Evolutionary conservation across 2,329 filamentous ascomycete genomes (phyloP), one percentile per base, ranked within the genome.

Genomic region (Fusarium sp.): DNA sequence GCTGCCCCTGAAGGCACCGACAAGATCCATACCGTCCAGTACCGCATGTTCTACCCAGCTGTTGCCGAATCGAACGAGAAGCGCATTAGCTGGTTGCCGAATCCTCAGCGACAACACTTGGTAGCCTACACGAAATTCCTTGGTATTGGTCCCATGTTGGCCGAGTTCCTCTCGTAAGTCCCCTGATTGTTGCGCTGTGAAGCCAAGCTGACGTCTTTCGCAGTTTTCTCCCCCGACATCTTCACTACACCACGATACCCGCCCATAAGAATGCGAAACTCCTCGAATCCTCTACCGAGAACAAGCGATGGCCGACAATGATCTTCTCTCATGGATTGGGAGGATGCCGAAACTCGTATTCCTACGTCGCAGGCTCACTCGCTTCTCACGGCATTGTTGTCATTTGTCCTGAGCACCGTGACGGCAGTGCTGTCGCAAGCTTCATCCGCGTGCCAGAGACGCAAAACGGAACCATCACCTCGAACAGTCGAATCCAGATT

Each of bases 281-380:
- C 9, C 84, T 89, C 75, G 62, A 82, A 60, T 74, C 87, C 60
- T 73, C 80, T 13, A 79, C 82, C 5, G 74, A 81, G 6, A 79
- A 81, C 60, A 80, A 83, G 56, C 82, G 88, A 80, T 96, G 92
- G 90, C 93, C 93, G 0, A 91, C 93, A 1, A 89, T 93, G 82
- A 83, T 97, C 65, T 96, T 97, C 79, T 96, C 92, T 2, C 93
- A 97, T 75, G 93, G 93, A 1, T 83, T 97, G 2, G 93, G 92
- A 37, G 93, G 93, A 37, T 90, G 88, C 62, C 86, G 92, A 68
- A 96, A 96, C 73, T 89, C 92, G 13, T 97, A 97, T 80, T 95
- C 92, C n/a, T 90, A 94, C 74, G 81, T 96, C 24, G 90, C 87
- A 19, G 92, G 92, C 17, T 92, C 92, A 0, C 80, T 97, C 28